phyloP scores from a whole-genome alignment of 2,329 filamentous ascomycete genomes.

The Colletotrichum tabaci region DNA sequence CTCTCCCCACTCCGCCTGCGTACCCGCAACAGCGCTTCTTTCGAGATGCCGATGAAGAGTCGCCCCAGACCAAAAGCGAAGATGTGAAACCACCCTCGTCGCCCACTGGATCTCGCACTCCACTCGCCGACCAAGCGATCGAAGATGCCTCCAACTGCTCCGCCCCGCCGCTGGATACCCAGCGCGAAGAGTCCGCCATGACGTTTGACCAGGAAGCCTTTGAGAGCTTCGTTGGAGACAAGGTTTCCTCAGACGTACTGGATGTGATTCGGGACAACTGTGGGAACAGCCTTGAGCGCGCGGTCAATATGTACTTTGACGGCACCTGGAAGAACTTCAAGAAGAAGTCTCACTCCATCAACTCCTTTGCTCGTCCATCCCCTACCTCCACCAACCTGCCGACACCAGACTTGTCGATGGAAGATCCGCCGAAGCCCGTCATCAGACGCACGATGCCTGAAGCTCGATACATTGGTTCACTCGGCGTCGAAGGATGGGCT shows the following conservation, averaged over 20 bases:
- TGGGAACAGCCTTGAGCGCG: slow-evolving; percentile 71
- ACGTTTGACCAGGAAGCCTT: slow-evolving; percentile 72
- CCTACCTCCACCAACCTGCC: neutral
- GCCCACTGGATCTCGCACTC: slow-evolving; percentile 39
- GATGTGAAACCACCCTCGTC: slow-evolving; percentile 34
- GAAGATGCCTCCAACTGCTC: slow-evolving; percentile 43
- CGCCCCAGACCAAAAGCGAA: slow-evolving; percentile 46
- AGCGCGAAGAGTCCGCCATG: slow-evolving; percentile 48
- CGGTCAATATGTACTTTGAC: slow-evolving; percentile 80
- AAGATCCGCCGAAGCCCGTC: slow-evolving; percentile 28
- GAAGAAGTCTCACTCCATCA: slow-evolving; percentile 46
- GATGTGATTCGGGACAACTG: slow-evolving; percentile 68
- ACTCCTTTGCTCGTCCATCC: slow-evolving; percentile 1
- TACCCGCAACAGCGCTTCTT: slow-evolving; percentile 55
- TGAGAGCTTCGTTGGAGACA: slow-evolving; percentile 72
- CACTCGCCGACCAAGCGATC: slow-evolving; percentile 44
- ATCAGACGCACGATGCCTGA: slow-evolving; percentile 52
- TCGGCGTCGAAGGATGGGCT: slow-evolving; percentile 93
- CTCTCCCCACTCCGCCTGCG: slow-evolving; percentile 36
- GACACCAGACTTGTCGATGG: slow-evolving; percentile 1
- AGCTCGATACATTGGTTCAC: slow-evolving; percentile 86
- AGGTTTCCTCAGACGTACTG: slow-evolving; percentile 65
- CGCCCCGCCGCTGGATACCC: slow-evolving; percentile 33
- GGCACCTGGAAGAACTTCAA: slow-evolving; percentile 73
- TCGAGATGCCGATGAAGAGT: slow-evolving; percentile 51